A percentile compares a stretch with the other conserved stretches of the same genome.
Evolutionary conservation across 805 yeast genomes (phyloP).

Genomic region (Metschnikowia koreensis): DNA sequence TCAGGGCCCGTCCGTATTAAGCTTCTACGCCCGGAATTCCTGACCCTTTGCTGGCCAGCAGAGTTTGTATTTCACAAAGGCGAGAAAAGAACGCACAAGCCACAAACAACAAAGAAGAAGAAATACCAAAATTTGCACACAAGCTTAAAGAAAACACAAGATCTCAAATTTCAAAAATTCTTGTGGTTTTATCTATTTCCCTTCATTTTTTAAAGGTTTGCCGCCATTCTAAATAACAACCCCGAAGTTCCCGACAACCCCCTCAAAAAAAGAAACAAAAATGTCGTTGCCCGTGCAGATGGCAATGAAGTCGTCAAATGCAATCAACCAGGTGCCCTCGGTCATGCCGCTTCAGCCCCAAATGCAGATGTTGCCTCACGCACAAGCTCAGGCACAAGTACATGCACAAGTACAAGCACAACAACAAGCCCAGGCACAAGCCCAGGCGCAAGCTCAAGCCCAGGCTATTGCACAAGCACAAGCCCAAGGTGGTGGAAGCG

Average conservation of each 20-base stretch:
- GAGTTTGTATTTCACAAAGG: background rate
- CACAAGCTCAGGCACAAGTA: slow-evolving; percentile 14
- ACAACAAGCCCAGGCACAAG: slow-evolving; percentile 11
- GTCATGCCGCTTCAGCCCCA: slow-evolving; percentile 19
- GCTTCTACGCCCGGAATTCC: background rate
- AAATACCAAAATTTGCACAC: background rate
- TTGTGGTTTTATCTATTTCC: background rate
- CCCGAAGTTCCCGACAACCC: background rate
- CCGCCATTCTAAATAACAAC: background rate
- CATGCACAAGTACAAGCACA: slow-evolving; percentile 14
- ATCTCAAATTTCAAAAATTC: too few species aligned
- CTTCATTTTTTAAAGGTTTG: background rate
- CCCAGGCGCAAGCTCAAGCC: slow-evolving; percentile 12
- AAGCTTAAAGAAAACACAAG: background rate
- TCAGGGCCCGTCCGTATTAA: background rate
- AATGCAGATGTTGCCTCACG: slow-evolving; percentile 20
- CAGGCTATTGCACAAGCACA: slow-evolving; percentile 15
- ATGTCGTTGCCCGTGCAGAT: slow-evolving; percentile 22
- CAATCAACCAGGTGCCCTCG: slow-evolving; percentile 13
- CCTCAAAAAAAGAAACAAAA: background rate
- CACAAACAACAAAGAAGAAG: background rate
- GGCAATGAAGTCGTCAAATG: slow-evolving; percentile 19
- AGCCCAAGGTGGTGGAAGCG: slow-evolving; percentile 11
- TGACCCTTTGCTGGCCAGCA: background rate
- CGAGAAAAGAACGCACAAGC: background rate